Conservation (phyloP, 2,329 filamentous ascomycete species). For the Paecilomyces fulvus region DNA sequence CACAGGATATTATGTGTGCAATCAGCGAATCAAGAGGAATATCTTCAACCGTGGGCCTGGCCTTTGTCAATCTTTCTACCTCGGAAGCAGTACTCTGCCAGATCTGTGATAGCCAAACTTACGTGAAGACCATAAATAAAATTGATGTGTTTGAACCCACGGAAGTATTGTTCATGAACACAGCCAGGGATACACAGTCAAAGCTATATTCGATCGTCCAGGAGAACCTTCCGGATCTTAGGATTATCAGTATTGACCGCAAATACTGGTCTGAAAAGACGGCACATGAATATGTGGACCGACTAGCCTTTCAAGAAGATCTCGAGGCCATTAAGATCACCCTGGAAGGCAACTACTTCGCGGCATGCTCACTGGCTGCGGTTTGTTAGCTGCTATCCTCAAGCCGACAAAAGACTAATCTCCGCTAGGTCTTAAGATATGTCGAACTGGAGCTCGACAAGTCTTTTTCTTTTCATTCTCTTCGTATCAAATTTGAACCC, state of each 20-base stretch:
- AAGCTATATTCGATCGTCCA: slow-evolving; percentile 67
- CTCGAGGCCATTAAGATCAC: slow-evolving; percentile 72
- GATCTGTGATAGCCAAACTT: slow-evolving; percentile 88
- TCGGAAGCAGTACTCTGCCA: slow-evolving; percentile 80
- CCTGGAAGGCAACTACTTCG: slow-evolving; percentile 75
- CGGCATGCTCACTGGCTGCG: slow-evolving; percentile 75
- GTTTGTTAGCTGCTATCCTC: slow-evolving; percentile 43
- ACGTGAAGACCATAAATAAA: slow-evolving; percentile 80
- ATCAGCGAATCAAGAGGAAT: slow-evolving; percentile 81
- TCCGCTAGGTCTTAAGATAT: slow-evolving; percentile 64
- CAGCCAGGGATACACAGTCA: slow-evolving; percentile 61
- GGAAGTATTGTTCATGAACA: slow-evolving; percentile 68
- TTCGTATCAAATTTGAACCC: slow-evolving; percentile 78
- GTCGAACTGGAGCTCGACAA: slow-evolving; percentile 62
- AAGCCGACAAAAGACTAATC: slow-evolving; percentile 8
- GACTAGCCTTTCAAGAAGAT: slow-evolving; percentile 71
- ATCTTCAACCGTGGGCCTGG: slow-evolving; percentile 72
- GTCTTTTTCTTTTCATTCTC: slow-evolving; percentile 66
- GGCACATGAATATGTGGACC: slow-evolving; percentile 69
- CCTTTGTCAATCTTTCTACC: slow-evolving; percentile 78
- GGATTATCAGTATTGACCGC: slow-evolving; percentile 60
- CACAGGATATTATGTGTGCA: slow-evolving; percentile 76
- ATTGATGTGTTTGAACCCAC: slow-evolving; percentile 71
- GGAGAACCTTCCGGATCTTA: slow-evolving; percentile 58
- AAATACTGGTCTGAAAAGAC: slow-evolving; percentile 73